Evolutionary conservation across 2,329 filamentous ascomycete species (phyloP).

Genomic region (Zymoseptoria crescenta): DNA sequence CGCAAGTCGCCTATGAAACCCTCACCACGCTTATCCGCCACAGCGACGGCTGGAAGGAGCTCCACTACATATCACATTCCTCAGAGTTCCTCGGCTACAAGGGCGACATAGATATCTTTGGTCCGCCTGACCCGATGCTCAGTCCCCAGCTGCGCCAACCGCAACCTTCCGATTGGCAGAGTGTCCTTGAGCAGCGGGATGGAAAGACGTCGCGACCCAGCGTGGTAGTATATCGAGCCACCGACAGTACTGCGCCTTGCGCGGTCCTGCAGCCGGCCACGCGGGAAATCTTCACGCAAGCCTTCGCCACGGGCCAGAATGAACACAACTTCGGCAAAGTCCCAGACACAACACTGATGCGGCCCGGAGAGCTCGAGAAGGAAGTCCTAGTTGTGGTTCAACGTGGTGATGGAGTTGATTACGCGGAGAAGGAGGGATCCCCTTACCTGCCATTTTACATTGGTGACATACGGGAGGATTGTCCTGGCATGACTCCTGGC

Average conservation of each 20-base stretch:
- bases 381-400: constrained; percentile 9
- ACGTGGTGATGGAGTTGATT: constrained; percentile 7
- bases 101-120: neutral
- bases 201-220: constrained; percentile 1
- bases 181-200: constrained; percentile 4
- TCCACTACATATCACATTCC: constrained; percentile 2
- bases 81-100: constrained; percentile 7
- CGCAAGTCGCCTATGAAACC: constrained; percentile 1
- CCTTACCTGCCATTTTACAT: neutral
- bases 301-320: constrained; percentile 1
- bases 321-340: neutral
- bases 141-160: neutral
- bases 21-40: constrained; percentile 3
- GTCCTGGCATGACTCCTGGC: neutral
- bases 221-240: constrained; percentile 7
- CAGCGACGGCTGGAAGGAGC: constrained; percentile 6
- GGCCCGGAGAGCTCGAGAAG: constrained; percentile 5
- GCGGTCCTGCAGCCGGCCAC: constrained; percentile 3
- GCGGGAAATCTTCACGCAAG: constrained; percentile 1
- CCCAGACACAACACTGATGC: constrained; percentile 4
- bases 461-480: constrained; percentile 4
- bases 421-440: constrained; percentile 4
- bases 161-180: constrained; percentile 5
- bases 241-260: constrained; percentile 1
- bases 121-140: neutral